Evolutionary conservation across 805 yeast species (phyloP), one percentile per base, ranked within the genome.

Genomic region (Candida ovalis): DNA sequence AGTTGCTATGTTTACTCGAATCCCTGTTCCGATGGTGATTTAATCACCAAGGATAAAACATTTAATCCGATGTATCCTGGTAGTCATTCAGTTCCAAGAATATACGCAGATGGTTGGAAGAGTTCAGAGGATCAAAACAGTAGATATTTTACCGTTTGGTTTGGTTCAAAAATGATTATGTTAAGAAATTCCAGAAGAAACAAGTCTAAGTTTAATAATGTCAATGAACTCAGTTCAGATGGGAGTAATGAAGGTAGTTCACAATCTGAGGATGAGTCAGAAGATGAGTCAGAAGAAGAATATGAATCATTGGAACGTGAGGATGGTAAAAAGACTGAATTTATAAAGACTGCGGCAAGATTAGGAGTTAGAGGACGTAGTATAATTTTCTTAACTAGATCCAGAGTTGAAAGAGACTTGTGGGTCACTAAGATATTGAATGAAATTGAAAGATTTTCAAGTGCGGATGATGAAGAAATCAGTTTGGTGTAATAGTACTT

Each of bases 71-170:
- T 66, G 19, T 66, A 75, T 48, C 84, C 86, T 0, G 87, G 84
- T 0, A 74, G 72, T 4, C 74, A 76, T 42, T 67, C 82, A 0
- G 61, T 86, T 27, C 96, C 97, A 0, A 70, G 95, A 32, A 70
- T 85, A 0, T 90, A 86, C 60, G 67, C 76, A 1, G 96, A 90
- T 65, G 97, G 97, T 0, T 86, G 95, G 89, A 77, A 74, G 53
- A 84, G 95, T 2, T 72, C 80, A 8, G 98, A 92, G 58, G 86
- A 83, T 42, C 94, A 88, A 54, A 56, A 74, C n/a, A 68, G 79
- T 24, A 71, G 96, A 43, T 81, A 94, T 53, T 90, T 92, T 58
- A 87, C 94, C 0, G 56, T 92, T 2, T 90, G 97, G 96, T 80
- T 83, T 65, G 92, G 90, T 0, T 74, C 75, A 6, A 86, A 83